Evolutionary conservation across 768 basidiomycete genomes (phyloP).

Genomic region (Favolaschia claudopus): DNA sequence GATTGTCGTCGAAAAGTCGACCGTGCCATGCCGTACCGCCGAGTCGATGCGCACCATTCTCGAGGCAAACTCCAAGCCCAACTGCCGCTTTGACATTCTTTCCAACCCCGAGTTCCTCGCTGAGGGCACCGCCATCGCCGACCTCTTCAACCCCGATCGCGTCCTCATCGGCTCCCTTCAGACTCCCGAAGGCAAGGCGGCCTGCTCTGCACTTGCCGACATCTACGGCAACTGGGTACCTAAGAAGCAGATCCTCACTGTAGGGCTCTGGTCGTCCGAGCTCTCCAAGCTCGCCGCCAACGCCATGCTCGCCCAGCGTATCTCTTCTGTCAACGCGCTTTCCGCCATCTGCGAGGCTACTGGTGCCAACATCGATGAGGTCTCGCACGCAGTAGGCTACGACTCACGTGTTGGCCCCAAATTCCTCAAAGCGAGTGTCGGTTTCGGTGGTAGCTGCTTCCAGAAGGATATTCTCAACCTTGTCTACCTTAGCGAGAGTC

Average conservation of each 20-base stretch:
- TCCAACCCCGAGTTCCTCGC: slow-evolving; percentile 99
- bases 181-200: slow-evolving; percentile 82
- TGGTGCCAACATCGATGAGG: slow-evolving; percentile 98
- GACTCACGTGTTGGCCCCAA: slow-evolving; percentile 94
- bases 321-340: slow-evolving; percentile 97
- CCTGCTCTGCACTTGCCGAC: slow-evolving; percentile 76
- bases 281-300: slow-evolving; percentile 98
- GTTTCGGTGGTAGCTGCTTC: slow-evolving; percentile 99
- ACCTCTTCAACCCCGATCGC: slow-evolving; percentile 90
- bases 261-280: slow-evolving; percentile 98
- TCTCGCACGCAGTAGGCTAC: slow-evolving; percentile 91
- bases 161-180: slow-evolving; percentile 97
- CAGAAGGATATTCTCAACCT: slow-evolving; percentile 99
- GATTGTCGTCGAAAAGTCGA: slow-evolving; percentile 99
- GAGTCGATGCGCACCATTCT: slow-evolving; percentile 99
- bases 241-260: slow-evolving; percentile 82
- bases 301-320: slow-evolving; percentile 99
- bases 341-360: slow-evolving; percentile 99
- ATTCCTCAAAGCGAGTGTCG: slow-evolving; percentile 95
- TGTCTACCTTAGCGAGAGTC: slow-evolving; percentile 94
- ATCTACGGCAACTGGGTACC: slow-evolving; percentile 98
- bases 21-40: slow-evolving; percentile 97
- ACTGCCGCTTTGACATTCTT: slow-evolving; percentile 94
- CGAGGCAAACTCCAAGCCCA: slow-evolving; percentile 95
- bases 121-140: slow-evolving; percentile 94